phyloP scores from a whole-genome alignment of 2,329 filamentous ascomycete species.

The Colletotrichum sansevieriae region DNA sequence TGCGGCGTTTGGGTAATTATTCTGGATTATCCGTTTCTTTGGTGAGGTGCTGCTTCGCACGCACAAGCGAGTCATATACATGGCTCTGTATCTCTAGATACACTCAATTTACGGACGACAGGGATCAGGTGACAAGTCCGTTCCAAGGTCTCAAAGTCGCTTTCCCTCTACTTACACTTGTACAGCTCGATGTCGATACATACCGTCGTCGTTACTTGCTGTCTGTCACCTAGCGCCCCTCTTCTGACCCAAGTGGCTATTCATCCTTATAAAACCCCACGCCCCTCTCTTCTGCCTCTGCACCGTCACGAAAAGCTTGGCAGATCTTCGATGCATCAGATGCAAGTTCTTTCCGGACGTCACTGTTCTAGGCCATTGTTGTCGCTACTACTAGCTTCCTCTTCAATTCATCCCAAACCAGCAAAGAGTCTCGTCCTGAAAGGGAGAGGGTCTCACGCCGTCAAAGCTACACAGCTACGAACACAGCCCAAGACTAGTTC shows the following conservation, averaged over 20 bases:
- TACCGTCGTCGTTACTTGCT: neutral
- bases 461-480: constrained; percentile 20
- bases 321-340: constrained; percentile 30
- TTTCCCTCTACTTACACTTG: neutral
- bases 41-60: neutral
- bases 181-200: too few species aligned
- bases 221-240: neutral
- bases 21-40: constrained; percentile 26
- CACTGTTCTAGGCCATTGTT: constrained; percentile 21
- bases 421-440: constrained; percentile 25
- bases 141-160: neutral
- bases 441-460: constrained; percentile 24
- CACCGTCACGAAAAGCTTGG: constrained; percentile 31
- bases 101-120: constrained; percentile 12
- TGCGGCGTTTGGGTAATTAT: neutral
- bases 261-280: constrained; percentile 23
- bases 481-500: neutral
- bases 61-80: too few species aligned
- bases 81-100: too few species aligned
- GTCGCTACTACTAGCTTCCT: constrained; percentile 20
- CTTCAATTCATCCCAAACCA: constrained; percentile 8
- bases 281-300: constrained; percentile 28
- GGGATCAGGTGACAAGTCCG: constrained; percentile 23
- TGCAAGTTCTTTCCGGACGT: constrained; percentile 16
- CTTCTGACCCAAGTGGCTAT: neutral